phyloP scores from a whole-genome alignment of 257 asterid species.

The Osmanthus fragrans region DNA sequence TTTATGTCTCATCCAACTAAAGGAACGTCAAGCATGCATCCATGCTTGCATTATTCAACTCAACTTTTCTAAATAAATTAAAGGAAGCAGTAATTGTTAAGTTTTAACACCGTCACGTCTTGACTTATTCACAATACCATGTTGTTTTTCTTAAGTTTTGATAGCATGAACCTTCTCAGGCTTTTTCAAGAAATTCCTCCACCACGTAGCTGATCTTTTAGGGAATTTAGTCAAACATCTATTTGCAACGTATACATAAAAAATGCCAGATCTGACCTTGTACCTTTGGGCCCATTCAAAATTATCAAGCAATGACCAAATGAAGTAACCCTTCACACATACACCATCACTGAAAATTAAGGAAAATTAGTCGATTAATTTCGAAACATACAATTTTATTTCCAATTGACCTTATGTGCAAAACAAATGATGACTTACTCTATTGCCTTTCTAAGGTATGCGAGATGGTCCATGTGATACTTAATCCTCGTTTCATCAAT shows the following conservation, averaged over 20 bases:
- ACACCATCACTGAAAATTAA: not conserved
- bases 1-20: too few species aligned
- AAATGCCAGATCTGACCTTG: conserved; percentile 9
- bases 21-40: too few species aligned
- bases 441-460: conserved; percentile 10
- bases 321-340: not conserved
- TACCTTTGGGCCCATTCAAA: conserved; percentile 3
- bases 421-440: not conserved
- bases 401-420: not conserved
- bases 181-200: not conserved
- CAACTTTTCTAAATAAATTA: too few species aligned
- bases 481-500: not conserved
- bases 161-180: not conserved
- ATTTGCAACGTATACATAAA: not conserved
- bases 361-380: not conserved
- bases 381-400: not conserved
- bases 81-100: too few species aligned
- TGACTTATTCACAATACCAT: too few species aligned
- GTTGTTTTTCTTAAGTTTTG: too few species aligned
- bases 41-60: too few species aligned
- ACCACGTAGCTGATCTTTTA: not conserved
- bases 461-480: conserved; percentile 23
- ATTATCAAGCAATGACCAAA: conserved; percentile 10
- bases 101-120: too few species aligned
- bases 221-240: not conserved